Evolutionary conservation across 768 basidiomycete genomes (phyloP).

Genomic region (Lepiota venenata): DNA sequence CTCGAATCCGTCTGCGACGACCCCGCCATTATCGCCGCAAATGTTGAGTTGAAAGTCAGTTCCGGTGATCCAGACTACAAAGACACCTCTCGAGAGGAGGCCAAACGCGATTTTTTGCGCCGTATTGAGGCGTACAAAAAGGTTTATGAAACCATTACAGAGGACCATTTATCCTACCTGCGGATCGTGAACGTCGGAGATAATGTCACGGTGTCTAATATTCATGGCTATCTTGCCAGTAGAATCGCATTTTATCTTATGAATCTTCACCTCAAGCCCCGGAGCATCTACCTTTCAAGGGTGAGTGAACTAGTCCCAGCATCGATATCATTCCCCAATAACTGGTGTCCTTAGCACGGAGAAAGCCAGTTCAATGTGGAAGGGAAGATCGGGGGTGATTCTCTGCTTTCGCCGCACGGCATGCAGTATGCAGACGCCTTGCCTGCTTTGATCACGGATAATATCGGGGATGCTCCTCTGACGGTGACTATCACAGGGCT

Average conservation of each 20-base stretch:
- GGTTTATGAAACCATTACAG: slow-evolving; percentile 93
- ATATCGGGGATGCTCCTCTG: slow-evolving; percentile 83
- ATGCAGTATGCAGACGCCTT: slow-evolving; percentile 83
- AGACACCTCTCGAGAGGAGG: slow-evolving; percentile 78
- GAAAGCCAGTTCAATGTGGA: slow-evolving; percentile 97
- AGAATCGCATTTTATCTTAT: slow-evolving; percentile 98
- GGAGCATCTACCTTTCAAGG: slow-evolving; percentile 94
- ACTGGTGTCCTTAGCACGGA: slow-evolving; percentile 65
- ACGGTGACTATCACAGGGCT: slow-evolving; percentile 52
- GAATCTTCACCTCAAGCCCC: slow-evolving; percentile 96
- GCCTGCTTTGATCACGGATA: slow-evolving; percentile 83
- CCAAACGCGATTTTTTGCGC: slow-evolving; percentile 85
- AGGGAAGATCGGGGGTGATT: slow-evolving; percentile 98
- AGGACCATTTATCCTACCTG: slow-evolving; percentile 86
- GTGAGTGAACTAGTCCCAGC: slow-evolving; percentile 42
- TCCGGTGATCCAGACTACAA: slow-evolving; percentile 99
- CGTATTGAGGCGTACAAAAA: slow-evolving; percentile 93
- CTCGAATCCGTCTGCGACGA: slow-evolving; percentile 95
- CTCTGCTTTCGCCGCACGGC: slow-evolving; percentile 79
- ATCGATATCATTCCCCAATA: slow-evolving; percentile 2
- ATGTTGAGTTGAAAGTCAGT: slow-evolving; percentile 92
- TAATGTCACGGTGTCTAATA: slow-evolving; percentile 80
- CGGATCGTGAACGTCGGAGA: slow-evolving; percentile 92
- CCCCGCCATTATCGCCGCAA: slow-evolving; percentile 90
- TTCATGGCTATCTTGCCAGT: slow-evolving; percentile 94